A percentile compares a stretch with the other conserved stretches of the same genome.
Conservation (phyloP, 1,139 yeast genomes). For the Blastobotrys elegans region DNA sequence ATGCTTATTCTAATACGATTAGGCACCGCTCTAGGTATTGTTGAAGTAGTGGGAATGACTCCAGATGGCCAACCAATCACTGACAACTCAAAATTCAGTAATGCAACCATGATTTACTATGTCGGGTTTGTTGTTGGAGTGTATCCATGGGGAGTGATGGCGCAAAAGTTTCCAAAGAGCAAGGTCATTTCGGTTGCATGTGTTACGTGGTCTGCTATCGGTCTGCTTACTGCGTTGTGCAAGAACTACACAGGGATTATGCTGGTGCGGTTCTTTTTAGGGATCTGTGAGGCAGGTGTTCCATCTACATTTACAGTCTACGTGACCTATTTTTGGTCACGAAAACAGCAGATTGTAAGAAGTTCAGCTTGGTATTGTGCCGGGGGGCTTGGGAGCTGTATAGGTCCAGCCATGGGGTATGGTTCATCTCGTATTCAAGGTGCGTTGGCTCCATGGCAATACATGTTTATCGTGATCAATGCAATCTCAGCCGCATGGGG, state of each 20-base stretch:
- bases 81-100: constrained; percentile 40
- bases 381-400: constrained; percentile 6
- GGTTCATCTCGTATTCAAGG: constrained; percentile 14
- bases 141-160: constrained; percentile 41
- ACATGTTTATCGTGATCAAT: constrained; percentile 14
- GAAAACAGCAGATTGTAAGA: constrained; percentile 15
- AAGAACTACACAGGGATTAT: constrained; percentile 13
- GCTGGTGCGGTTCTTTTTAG: constrained; percentile 15
- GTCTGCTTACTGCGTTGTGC: constrained; percentile 13
- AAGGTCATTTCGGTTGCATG: constrained; percentile 26
- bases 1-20: no score
- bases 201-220: constrained; percentile 16
- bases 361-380: constrained; percentile 14
- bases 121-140: constrained; percentile 44
- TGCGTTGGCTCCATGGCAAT: constrained; percentile 14
- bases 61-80: constrained; percentile 33
- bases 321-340: constrained; percentile 15
- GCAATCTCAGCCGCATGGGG: constrained; percentile 31
- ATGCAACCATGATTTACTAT: constrained; percentile 44
- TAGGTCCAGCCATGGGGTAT: constrained; percentile 12
- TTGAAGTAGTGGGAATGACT: constrained; percentile 27
- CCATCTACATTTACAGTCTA: constrained; percentile 17
- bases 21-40: constrained; percentile 8
- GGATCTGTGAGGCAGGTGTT: constrained; percentile 16
- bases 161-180: constrained; percentile 50